A percentile compares a stretch with the other conserved stretches of the same genome.
phyloP scores from a whole-genome alignment of 1,284 basidiomycete genomes.

The Ganoderma multipileum region DNA sequence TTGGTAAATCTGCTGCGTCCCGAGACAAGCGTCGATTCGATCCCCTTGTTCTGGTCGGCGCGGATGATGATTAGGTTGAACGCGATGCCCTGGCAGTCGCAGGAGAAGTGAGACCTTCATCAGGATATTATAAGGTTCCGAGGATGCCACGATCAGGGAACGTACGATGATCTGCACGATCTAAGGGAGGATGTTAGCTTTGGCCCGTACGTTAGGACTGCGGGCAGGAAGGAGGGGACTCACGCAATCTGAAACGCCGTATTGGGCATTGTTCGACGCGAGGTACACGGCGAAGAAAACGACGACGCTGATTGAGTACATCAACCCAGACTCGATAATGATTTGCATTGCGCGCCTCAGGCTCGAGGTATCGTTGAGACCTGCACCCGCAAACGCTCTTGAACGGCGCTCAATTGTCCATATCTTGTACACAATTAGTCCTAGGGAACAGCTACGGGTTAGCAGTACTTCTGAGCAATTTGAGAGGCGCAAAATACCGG shows the following conservation, averaged over 20 bases:
- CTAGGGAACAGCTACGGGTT: not conserved
- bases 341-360: constrained; percentile 9
- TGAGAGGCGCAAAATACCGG: constrained; percentile 33
- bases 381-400: not conserved
- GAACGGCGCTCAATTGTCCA: not conserved
- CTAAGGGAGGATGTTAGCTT: not conserved
- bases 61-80: constrained; percentile 16
- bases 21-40: not conserved
- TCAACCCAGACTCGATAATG: constrained; percentile 17
- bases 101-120: not conserved
- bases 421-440: not conserved
- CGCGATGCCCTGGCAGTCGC: not conserved
- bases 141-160: not conserved
- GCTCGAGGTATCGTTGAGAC: not conserved
- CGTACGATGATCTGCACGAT: constrained; percentile 13
- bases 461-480: not conserved
- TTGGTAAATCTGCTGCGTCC: not conserved
- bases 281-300: constrained; percentile 6
- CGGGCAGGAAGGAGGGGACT: not conserved
- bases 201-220: not conserved
- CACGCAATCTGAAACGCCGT: constrained; percentile 11
- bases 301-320: constrained; percentile 15
- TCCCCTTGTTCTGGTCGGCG: not conserved
- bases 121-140: not conserved
- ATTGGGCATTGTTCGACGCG: constrained; percentile 12